Evolutionary conservation across 495 filamentous ascomycete genomes (phyloP).

Genomic region (Neurospora intermedia): DNA sequence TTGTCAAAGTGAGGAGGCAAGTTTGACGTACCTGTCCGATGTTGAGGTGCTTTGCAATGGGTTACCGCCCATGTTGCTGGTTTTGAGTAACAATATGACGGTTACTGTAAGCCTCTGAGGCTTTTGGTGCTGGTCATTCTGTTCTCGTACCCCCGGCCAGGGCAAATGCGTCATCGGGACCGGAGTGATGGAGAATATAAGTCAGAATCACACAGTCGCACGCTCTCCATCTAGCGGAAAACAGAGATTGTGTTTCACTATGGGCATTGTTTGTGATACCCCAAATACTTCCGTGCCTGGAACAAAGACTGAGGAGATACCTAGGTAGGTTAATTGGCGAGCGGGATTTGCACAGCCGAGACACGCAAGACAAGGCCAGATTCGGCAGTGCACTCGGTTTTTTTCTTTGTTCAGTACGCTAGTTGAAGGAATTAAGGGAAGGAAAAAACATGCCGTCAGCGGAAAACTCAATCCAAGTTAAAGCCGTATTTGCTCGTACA

Average conservation of each 20-base stretch:
- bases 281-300: neutral
- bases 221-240: neutral
- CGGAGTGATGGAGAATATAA: neutral
- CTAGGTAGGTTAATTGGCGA: neutral
- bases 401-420: neutral
- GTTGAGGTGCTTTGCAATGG: slow-evolving; percentile 64
- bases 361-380: neutral
- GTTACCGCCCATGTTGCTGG: slow-evolving; percentile 58
- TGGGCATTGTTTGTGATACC: neutral
- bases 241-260: neutral
- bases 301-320: neutral
- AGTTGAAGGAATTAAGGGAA: neutral
- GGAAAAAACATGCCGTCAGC: neutral
- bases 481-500: neutral
- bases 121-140: no score
- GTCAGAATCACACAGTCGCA: neutral
- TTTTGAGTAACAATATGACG: slow-evolving; percentile 87
- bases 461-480: neutral
- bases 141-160: no score
- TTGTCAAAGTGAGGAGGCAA: slow-evolving; percentile 54
- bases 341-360: neutral
- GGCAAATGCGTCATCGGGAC: neutral
- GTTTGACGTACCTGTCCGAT: slow-evolving; percentile 61
- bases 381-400: neutral
- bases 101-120: slow-evolving; percentile 69